Percentiles rank a stretch among this genome's conserved stretches.
Evolutionary conservation across 495 filamentous ascomycete species (phyloP).

Genomic region (Aspergillus nanangensis): DNA sequence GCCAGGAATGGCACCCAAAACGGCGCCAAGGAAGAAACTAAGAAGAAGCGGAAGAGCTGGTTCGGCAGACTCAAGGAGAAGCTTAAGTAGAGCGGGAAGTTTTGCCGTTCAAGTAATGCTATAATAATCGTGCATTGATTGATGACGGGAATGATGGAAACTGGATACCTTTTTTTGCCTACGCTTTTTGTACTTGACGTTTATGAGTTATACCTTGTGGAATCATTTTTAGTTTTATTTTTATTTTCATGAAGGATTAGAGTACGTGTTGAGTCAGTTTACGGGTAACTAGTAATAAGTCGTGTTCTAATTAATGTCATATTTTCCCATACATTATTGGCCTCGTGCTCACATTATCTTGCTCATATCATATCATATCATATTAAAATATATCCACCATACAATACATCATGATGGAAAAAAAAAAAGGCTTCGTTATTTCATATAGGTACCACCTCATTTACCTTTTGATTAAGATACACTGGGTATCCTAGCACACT

Average conservation of each 20-base stretch:
- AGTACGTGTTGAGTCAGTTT: too few species aligned
- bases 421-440: neutral
- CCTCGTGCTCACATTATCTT: too few species aligned
- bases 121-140: constrained; percentile 1
- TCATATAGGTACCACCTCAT: constrained; percentile 46
- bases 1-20: constrained; percentile 9
- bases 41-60: constrained; percentile 48
- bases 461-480: constrained; percentile 49
- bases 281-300: too few species aligned
- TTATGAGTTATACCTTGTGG: neutral
- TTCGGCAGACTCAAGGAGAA: constrained; percentile 49
- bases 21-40: constrained; percentile 25
- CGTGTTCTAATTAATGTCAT: too few species aligned
- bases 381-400: too few species aligned
- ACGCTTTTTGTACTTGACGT: constrained; percentile 8
- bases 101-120: neutral
- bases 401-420: too few species aligned
- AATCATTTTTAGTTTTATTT: neutral
- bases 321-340: too few species aligned
- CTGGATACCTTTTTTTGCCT: constrained; percentile 21
- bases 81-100: constrained; percentile 29
- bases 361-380: too few species aligned
- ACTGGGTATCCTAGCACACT: constrained; percentile 54
- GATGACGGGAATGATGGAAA: constrained; percentile 2
- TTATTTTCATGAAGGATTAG: neutral